These are phyloP conservation scores for Entomortierella chlamydospora DNA, from an alignment of 192 early-diverging fungal species.

Conservation along the genomic window DNA sequence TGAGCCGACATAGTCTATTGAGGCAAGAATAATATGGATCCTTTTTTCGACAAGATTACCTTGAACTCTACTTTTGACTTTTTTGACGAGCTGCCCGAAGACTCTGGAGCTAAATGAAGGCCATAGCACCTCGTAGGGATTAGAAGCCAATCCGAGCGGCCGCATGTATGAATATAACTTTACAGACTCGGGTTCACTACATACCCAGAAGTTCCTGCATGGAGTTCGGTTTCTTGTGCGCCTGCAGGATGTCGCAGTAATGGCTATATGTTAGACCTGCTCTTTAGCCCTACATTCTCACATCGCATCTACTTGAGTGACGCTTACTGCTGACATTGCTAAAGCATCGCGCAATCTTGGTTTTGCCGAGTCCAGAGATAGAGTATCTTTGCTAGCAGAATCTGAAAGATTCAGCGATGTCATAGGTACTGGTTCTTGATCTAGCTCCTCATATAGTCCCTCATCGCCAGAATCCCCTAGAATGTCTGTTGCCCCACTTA, in stretches of 20 bases:
- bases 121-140: too few relatives aligned
- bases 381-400: not conserved
- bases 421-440: not conserved
- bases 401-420: not conserved
- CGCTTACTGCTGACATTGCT: conserved; percentile 27
- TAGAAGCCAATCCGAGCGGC: too few relatives aligned
- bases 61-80: conserved; percentile 4
- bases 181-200: not conserved
- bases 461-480: conserved; percentile 19
- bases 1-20: too few relatives aligned
- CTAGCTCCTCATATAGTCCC: not conserved
- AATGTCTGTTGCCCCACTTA: not conserved
- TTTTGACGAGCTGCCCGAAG: conserved; percentile 1
- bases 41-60: too few relatives aligned
- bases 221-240: not conserved
- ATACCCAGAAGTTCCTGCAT: not conserved
- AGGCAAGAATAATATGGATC: too few relatives aligned
- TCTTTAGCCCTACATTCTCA: not conserved
- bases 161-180: too few relatives aligned
- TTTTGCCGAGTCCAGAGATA: not conserved
- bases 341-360: conserved; percentile 34
- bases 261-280: not conserved
- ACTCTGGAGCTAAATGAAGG: conserved; percentile 8
- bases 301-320: too few relatives aligned
- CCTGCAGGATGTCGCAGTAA: not conserved